phyloP scores from a whole-genome alignment of 2,329 filamentous ascomycete genomes.

The Ascochyta pisi region DNA sequence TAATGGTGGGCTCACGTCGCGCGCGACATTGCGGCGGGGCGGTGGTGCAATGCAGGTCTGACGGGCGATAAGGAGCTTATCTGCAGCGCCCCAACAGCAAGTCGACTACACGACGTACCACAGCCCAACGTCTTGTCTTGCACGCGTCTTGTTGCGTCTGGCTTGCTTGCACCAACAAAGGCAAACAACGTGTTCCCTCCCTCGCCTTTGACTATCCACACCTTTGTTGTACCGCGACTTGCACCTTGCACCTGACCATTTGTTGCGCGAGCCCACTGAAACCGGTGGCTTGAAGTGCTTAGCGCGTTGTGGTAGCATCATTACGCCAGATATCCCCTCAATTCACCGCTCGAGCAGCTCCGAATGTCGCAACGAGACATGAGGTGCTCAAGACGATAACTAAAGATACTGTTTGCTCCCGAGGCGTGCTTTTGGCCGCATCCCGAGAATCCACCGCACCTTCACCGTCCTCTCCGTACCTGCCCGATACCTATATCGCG shows the following conservation, averaged over 20 bases:
- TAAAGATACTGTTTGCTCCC: slow-evolving; percentile 10
- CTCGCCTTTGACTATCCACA: neutral
- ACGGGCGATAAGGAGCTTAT: slow-evolving; percentile 12
- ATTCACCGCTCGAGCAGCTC: slow-evolving; percentile 25
- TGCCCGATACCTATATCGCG: slow-evolving; percentile 19
- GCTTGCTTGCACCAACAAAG: neutral
- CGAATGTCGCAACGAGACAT: slow-evolving; percentile 28
- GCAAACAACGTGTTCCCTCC: neutral
- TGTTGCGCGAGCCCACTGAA: slow-evolving; percentile 17
- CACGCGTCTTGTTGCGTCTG: neutral
- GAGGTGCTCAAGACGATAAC: slow-evolving; percentile 25
- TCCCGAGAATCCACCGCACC: neutral
- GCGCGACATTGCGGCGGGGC: slow-evolving; percentile 20
- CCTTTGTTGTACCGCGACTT: slow-evolving; percentile 20
- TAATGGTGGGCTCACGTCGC: slow-evolving; percentile 25
- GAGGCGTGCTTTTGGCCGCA: slow-evolving; percentile 16
- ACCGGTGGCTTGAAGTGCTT: slow-evolving; percentile 26
- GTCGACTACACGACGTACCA: slow-evolving; percentile 1
- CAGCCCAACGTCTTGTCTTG: neutral
- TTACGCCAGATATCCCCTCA: slow-evolving; percentile 24
- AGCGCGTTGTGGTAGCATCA: slow-evolving; percentile 33
- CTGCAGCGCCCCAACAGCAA: slow-evolving; percentile 8
- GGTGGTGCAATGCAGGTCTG: slow-evolving; percentile 9
- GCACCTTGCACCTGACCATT: slow-evolving; percentile 29
- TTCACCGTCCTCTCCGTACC: slow-evolving; percentile 7